Evolutionary conservation across 2,329 filamentous ascomycete genomes (phyloP).

Genomic region (Penicillium crustosum): DNA sequence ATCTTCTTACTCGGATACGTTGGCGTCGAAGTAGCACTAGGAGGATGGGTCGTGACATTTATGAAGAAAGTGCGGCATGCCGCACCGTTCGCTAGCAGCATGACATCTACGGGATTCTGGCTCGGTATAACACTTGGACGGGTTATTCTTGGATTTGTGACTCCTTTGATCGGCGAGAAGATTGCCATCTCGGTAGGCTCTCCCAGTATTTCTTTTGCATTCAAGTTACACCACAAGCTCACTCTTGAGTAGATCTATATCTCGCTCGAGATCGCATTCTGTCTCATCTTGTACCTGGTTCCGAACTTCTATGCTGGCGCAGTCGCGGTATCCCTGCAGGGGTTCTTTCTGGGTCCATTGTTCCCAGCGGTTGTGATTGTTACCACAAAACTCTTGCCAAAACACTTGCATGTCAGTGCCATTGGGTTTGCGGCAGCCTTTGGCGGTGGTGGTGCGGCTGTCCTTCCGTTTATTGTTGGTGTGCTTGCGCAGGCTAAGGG

Average conservation of each 20-base stretch:
- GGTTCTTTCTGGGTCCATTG: constrained; percentile 71
- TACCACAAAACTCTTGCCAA: constrained; percentile 67
- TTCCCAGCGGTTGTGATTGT: constrained; percentile 70
- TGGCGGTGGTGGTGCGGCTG: constrained; percentile 66
- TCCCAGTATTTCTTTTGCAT: not conserved
- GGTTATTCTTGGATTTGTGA: constrained; percentile 62
- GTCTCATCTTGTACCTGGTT: constrained; percentile 78
- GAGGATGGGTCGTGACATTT: constrained; percentile 75
- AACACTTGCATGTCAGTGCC: constrained; percentile 66
- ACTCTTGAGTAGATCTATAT: constrained; percentile 55
- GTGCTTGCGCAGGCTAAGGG: constrained; percentile 56
- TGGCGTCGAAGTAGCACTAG: constrained; percentile 65
- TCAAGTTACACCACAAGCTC: not conserved
- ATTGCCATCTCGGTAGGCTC: constrained; percentile 52
- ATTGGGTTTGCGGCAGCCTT: constrained; percentile 74
- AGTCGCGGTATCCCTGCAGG: constrained; percentile 67
- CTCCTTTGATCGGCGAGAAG: constrained; percentile 68
- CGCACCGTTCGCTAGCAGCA: constrained; percentile 63
- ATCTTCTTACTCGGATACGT: constrained; percentile 71
- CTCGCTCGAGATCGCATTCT: constrained; percentile 60
- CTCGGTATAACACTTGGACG: constrained; percentile 71
- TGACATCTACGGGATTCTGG: constrained; percentile 74
- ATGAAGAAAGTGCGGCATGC: constrained; percentile 71
- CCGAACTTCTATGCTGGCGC: constrained; percentile 72
- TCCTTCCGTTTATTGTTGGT: constrained; percentile 50